Conservation (phyloP, 2,329 filamentous ascomycete genomes). For the Phyllosticta ampelicida region DNA sequence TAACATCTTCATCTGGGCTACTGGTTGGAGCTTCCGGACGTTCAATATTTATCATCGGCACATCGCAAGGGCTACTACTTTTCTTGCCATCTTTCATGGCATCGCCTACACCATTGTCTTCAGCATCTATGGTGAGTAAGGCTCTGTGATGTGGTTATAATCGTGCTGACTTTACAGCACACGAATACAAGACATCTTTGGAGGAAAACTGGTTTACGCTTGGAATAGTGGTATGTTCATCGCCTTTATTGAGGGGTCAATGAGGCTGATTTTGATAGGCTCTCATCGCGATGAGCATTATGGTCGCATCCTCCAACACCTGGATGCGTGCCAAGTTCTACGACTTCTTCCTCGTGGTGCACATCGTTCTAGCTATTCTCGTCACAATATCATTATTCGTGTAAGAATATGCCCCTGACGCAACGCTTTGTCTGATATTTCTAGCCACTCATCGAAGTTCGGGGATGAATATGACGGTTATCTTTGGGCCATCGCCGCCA, state of each 20-base stretch:
- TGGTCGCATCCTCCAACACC: slow-evolving; percentile 39
- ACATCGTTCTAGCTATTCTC: slow-evolving; percentile 33
- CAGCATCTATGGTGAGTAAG: slow-evolving; percentile 15
- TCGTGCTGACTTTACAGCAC: neutral
- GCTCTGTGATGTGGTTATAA: neutral
- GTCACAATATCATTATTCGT: slow-evolving; percentile 42
- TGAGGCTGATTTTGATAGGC: slow-evolving; percentile 11
- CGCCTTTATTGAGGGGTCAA: neutral
- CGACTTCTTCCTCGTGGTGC: slow-evolving; percentile 31
- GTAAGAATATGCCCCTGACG: slow-evolving; percentile 25
- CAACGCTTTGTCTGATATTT: slow-evolving; percentile 11
- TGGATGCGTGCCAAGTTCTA: slow-evolving; percentile 42
- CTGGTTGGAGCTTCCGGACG: slow-evolving; percentile 57
- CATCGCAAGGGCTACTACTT: slow-evolving; percentile 50
- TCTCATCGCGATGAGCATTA: slow-evolving; percentile 34
- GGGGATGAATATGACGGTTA: slow-evolving; percentile 38
- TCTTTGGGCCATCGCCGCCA: slow-evolving; percentile 38
- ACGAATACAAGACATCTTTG: neutral
- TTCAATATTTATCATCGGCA: slow-evolving; percentile 60
- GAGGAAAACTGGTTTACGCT: neutral
- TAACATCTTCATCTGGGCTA: slow-evolving; percentile 54
- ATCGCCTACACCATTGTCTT: slow-evolving; percentile 46
- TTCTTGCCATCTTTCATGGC: slow-evolving; percentile 54
- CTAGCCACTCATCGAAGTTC: slow-evolving; percentile 44
- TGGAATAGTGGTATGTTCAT: neutral